A percentile compares a stretch with the other conserved stretches of the same genome.
These are phyloP conservation scores for Candida dubliniensis DNA, from an alignment of 1,139 yeast genomes.

Conservation along the genomic window DNA sequence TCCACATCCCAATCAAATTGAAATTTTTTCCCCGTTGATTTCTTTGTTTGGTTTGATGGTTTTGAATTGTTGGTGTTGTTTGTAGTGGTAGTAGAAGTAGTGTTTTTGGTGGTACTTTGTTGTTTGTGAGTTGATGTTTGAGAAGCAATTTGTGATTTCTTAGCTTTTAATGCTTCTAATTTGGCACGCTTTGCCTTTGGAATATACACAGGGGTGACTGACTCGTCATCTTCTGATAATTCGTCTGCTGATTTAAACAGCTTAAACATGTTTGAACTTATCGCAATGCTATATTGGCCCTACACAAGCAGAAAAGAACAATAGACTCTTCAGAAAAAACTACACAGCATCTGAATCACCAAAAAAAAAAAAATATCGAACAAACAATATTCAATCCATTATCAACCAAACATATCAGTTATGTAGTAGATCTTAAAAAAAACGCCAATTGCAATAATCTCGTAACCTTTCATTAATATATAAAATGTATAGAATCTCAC, in stretches of 20 bases:
- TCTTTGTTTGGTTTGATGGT: conserved; percentile 7
- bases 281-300: too few species aligned
- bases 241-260: conserved; percentile 47
- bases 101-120: not conserved
- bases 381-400: too few species aligned
- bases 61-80: conserved; percentile 3
- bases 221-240: conserved; percentile 28
- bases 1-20: conserved; percentile 65
- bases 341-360: not conserved
- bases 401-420: too few species aligned
- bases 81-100: not conserved
- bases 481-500: too few species aligned
- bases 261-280: conserved; percentile 16
- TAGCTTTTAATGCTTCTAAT: conserved; percentile 23
- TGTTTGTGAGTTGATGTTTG: conserved; percentile 7
- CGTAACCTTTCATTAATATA: too few species aligned
- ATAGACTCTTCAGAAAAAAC: not conserved
- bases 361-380: too few species aligned
- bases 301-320: not conserved
- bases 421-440: too few species aligned
- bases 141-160: not conserved
- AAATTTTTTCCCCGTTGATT: conserved; percentile 29
- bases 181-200: conserved; percentile 48
- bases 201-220: conserved; percentile 41
- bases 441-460: too few species aligned